Evolutionary conservation across 2,329 filamentous ascomycete species (phyloP).

Genomic region (Geoglossum cookeanum): DNA sequence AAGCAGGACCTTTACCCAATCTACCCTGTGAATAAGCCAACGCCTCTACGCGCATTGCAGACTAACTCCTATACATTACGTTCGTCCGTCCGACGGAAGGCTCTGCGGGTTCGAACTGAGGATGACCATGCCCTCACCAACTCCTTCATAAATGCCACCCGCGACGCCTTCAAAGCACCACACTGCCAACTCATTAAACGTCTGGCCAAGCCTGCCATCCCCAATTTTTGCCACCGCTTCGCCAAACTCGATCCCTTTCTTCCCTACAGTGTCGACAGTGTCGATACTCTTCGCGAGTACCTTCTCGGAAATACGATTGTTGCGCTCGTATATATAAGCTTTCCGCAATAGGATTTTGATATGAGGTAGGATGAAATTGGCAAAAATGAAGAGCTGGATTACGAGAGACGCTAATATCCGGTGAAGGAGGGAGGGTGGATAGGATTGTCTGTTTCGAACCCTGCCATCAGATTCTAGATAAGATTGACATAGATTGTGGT

Average conservation of each 20-base stretch:
- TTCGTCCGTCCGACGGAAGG: neutral
- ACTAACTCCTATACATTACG: neutral
- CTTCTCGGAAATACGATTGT: slow-evolving; percentile 43
- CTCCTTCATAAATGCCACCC: slow-evolving; percentile 47
- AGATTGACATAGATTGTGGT: neutral
- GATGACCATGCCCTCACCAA: slow-evolving; percentile 32
- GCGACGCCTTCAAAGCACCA: slow-evolving; percentile 47
- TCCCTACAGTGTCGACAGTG: slow-evolving; percentile 34
- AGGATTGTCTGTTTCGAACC: neutral
- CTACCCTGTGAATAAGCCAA: neutral
- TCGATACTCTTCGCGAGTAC: slow-evolving; percentile 32
- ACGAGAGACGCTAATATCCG: slow-evolving; percentile 36
- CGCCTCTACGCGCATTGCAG: neutral
- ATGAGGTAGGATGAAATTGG: slow-evolving; percentile 43
- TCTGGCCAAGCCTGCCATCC: slow-evolving; percentile 43
- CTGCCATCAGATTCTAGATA: neutral
- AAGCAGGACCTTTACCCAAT: neutral
- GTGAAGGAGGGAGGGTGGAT: slow-evolving; percentile 33
- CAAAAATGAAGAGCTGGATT: slow-evolving; percentile 37
- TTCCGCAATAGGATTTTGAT: slow-evolving; percentile 32
- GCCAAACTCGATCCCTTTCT: slow-evolving; percentile 31
- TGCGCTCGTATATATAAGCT: slow-evolving; percentile 43
- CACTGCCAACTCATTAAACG: slow-evolving; percentile 32
- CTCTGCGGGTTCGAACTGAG: slow-evolving; percentile 17
- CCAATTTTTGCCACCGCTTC: slow-evolving; percentile 39